phyloP scores from a whole-genome alignment of 2,329 filamentous ascomycete species.

The Phyllosticta ampelicida region DNA sequence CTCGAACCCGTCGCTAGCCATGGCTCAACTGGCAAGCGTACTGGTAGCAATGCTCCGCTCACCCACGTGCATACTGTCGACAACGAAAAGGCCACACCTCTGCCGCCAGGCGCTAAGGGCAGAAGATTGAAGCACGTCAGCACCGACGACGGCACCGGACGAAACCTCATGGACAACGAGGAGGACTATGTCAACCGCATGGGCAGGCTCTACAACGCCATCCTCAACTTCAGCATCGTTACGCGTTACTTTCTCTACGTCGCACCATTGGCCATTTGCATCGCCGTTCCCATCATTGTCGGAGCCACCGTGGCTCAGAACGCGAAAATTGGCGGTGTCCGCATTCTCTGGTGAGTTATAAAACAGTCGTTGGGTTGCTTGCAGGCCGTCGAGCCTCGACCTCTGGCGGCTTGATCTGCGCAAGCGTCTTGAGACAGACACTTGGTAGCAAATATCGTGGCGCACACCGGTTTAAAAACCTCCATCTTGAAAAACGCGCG shows the following conservation, averaged over 20 bases:
- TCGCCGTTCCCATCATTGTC: slow-evolving; percentile 53
- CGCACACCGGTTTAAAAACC: too few relatives aligned
- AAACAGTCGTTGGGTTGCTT: not conserved
- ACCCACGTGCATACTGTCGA: slow-evolving; percentile 17
- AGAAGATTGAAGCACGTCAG: slow-evolving; percentile 28
- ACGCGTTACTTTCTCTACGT: slow-evolving; percentile 56
- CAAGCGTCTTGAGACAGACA: too few relatives aligned
- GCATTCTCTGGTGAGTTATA: slow-evolving; percentile 36
- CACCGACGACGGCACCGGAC: slow-evolving; percentile 18
- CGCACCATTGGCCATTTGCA: slow-evolving; percentile 43
- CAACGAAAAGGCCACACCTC: slow-evolving; percentile 7
- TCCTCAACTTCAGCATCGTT: slow-evolving; percentile 52
- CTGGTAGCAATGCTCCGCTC: slow-evolving; percentile 24
- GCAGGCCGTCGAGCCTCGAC: not conserved
- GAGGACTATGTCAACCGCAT: slow-evolving; percentile 48
- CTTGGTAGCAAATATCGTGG: too few relatives aligned
- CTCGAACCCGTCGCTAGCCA: slow-evolving; percentile 44
- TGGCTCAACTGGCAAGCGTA: slow-evolving; percentile 32
- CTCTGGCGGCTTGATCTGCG: not conserved
- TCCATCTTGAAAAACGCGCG: too few relatives aligned
- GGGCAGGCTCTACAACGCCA: slow-evolving; percentile 49
- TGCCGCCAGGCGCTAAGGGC: slow-evolving; percentile 15
- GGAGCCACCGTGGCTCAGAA: slow-evolving; percentile 41
- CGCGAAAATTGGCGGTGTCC: slow-evolving; percentile 44
- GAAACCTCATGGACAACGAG: slow-evolving; percentile 32